Base-by-base conservation (phyloP, 495 filamentous ascomycete species). In the Penicillium chermesinum region DNA sequence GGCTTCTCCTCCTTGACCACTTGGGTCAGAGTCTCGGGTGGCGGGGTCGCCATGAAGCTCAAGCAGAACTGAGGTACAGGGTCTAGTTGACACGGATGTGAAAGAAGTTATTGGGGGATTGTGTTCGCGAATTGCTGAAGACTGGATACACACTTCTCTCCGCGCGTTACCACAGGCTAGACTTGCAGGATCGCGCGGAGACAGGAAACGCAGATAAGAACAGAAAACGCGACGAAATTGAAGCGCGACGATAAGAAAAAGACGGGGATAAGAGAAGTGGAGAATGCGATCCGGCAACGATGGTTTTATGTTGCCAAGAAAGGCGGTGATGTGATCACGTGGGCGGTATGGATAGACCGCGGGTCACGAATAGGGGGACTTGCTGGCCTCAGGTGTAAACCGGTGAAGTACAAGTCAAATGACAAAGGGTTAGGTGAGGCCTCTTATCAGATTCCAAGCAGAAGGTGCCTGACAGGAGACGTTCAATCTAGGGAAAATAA, bases 281-380 rank as follows among this genome's bases (percentile, higher is more conserved):
- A 74, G 69, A 71, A 74, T 72, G 71, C 71, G 67, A 74, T 62
- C 25, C 64, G 55, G 55, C 55, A 52, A 46, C 41, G 56, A 55
- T 46, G 56, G 59, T 62, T 73, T 71, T 73, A 75, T 75, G 68
- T 53, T 58, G 71, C 71, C 70, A 73, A 72, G 71, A 60, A 59
- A 65, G 59, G 61, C 61, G 62, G 61, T 58, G 30, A 2, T 7
- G 6, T 4, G 19, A 46, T 75, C 70, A 75, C 71, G 71, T 74
- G 71, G 42, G 59, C 50, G 57, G 62, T 57, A 50, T 54, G 38
- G n/a, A 4, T 15, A 43, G 27, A 27, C 20, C 41, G 7, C 22
- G n/a, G 10, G 42, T 37, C 13, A 35, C 17, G 42, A n/a, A 41
- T 1, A 7, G 15, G 42, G 19, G 17, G 21, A 30, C 16, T 30